phyloP scores from a whole-genome alignment of 768 basidiomycete genomes.

The Kwoniella sp. region DNA sequence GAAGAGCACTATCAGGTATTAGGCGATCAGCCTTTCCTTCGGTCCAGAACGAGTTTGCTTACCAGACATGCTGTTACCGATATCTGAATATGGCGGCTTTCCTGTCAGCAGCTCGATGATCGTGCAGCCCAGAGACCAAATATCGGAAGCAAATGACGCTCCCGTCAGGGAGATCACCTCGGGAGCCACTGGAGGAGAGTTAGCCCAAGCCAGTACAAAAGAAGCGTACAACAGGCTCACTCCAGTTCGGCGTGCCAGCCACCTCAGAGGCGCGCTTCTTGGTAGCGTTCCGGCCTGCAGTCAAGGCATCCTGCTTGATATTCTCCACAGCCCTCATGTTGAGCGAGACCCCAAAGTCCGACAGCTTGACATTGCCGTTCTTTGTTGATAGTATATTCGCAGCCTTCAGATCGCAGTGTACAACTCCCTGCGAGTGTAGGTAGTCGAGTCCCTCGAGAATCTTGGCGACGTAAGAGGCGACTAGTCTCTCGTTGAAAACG shows the following conservation, averaged over 20 bases:
- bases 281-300: constrained; percentile 14
- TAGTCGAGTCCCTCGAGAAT: constrained; percentile 94
- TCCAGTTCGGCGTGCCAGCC: constrained; percentile 93
- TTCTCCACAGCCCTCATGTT: constrained; percentile 78
- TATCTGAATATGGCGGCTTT: constrained; percentile 82
- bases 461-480: constrained; percentile 89
- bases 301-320: constrained; percentile 60
- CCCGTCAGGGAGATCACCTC: constrained; percentile 95
- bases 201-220: background rate
- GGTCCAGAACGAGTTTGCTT: constrained; percentile 57
- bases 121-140: constrained; percentile 77
- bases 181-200: constrained; percentile 72
- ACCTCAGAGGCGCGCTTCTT: constrained; percentile 54
- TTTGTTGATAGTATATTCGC: constrained; percentile 99
- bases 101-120: constrained; percentile 91
- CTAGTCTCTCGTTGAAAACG: constrained; percentile 83
- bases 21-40: constrained; percentile 28
- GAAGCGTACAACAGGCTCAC: constrained; percentile 42
- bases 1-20: constrained; percentile 74
- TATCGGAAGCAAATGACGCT: constrained; percentile 57
- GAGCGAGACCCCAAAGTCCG: constrained; percentile 95
- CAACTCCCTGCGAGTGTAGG: constrained; percentile 68
- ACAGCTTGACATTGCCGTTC: constrained; percentile 93
- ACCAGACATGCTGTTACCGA: constrained; percentile 88
- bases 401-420: constrained; percentile 96